Evolutionary conservation across 2,329 filamentous ascomycete species (phyloP).

Genomic region (Seiridium cupressi): DNA sequence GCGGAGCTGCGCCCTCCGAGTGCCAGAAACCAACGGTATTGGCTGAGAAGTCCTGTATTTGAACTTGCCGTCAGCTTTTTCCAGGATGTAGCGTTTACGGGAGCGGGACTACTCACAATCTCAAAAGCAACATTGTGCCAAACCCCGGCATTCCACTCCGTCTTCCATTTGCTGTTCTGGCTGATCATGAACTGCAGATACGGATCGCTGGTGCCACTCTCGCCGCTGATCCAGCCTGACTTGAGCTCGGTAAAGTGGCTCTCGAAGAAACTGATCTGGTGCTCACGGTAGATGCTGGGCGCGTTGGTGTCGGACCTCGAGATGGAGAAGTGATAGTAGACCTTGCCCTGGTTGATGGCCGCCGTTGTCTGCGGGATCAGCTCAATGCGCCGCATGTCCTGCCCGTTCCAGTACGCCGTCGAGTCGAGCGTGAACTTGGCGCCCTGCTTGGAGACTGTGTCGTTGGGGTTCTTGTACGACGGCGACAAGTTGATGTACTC

Average conservation of each 20-base stretch:
- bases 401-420: conserved; percentile 69
- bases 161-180: conserved; percentile 61
- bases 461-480: conserved; percentile 63
- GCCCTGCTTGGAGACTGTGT: conserved; percentile 61
- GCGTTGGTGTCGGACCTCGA: conserved; percentile 57
- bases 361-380: conserved; percentile 69
- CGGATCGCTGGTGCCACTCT: conserved; percentile 40
- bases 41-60: conserved; percentile 53
- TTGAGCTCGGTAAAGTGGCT: conserved; percentile 75
- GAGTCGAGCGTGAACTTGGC: conserved; percentile 65
- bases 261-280: conserved; percentile 64
- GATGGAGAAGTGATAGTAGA: conserved; percentile 73
- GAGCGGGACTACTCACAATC: conserved; percentile 35
- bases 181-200: conserved; percentile 65
- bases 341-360: conserved; percentile 63
- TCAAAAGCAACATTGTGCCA: conserved; percentile 78
- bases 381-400: conserved; percentile 71
- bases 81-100: background rate
- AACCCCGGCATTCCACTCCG: conserved; percentile 57
- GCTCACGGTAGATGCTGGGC: conserved; percentile 61
- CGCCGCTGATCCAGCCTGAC: conserved; percentile 58
- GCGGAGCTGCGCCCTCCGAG: conserved; percentile 57
- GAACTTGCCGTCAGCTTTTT: background rate
- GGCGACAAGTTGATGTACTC: conserved; percentile 61
- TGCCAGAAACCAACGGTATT: conserved; percentile 68